Conservation (phyloP, 805 yeast species). For the Ogataea pini region DNA sequence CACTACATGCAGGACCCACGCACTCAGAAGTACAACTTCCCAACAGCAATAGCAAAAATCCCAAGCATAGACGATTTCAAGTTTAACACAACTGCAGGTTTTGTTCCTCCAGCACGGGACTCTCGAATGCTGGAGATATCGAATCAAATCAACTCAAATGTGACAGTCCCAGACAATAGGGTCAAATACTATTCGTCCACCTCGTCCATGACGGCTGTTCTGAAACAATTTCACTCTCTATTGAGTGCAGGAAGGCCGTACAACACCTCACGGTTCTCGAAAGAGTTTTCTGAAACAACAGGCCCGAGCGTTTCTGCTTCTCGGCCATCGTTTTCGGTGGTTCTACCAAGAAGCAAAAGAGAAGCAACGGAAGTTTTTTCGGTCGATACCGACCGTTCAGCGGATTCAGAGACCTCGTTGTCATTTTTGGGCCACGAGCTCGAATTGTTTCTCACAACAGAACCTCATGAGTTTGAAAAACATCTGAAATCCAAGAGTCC, state of each 20-base stretch:
- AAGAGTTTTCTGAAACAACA: slow-evolving; percentile 40
- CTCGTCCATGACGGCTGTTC: slow-evolving; percentile 77
- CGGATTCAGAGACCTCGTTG: slow-evolving; percentile 66
- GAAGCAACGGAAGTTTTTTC: slow-evolving; percentile 44
- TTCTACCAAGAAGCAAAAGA: slow-evolving; percentile 41
- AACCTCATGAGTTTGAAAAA: slow-evolving; percentile 49
- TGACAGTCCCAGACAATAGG: slow-evolving; percentile 9
- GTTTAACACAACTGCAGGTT: slow-evolving; percentile 53
- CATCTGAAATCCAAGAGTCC: slow-evolving; percentile 28
- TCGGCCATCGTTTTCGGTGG: slow-evolving; percentile 57
- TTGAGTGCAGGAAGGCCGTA: slow-evolving; percentile 62
- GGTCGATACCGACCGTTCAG: slow-evolving; percentile 68
- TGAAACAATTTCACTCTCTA: slow-evolving; percentile 73
- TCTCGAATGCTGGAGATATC: slow-evolving; percentile 50
- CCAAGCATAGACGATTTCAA: slow-evolving; percentile 67
- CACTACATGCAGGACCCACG: slow-evolving; percentile 80
- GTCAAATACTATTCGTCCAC: slow-evolving; percentile 73
- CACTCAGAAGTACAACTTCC: slow-evolving; percentile 69
- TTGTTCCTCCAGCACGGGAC: slow-evolving; percentile 72
- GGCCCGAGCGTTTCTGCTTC: slow-evolving; percentile 45
- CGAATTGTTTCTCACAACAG: slow-evolving; percentile 72
- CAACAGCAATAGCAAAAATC: slow-evolving; percentile 57
- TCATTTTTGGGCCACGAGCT: slow-evolving; percentile 76
- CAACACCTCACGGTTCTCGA: slow-evolving; percentile 47
- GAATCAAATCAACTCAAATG: slow-evolving; percentile 18